Conservation (phyloP, 78 protist genomes). For the Anaeramoeba flamelloides region DNA sequence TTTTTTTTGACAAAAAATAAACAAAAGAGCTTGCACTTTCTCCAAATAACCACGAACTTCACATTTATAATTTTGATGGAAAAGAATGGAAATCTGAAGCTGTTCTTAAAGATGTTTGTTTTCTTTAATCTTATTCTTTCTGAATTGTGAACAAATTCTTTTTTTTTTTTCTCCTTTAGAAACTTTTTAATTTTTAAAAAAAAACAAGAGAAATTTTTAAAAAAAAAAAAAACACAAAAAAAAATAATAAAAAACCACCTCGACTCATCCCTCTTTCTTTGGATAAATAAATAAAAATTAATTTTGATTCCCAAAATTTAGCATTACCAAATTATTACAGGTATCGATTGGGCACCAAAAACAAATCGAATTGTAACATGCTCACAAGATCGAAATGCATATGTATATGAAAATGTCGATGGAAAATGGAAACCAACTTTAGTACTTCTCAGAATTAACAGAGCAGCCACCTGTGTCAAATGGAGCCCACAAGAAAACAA, state of each 20-base stretch:
- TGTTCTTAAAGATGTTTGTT: constrained; percentile 29
- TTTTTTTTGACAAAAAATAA: no score
- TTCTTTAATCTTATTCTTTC: constrained; percentile 3
- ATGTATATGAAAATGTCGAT: constrained; percentile 34
- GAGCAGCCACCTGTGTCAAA: constrained; percentile 67
- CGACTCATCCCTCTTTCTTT: no score
- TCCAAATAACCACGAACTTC: constrained; percentile 57
- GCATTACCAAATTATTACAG: constrained; percentile 72
- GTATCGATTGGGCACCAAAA: constrained; percentile 70
- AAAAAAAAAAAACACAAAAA: no score
- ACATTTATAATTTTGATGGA: constrained; percentile 31
- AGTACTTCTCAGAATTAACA: constrained; percentile 62
- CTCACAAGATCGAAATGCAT: constrained; percentile 85
- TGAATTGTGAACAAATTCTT: no score
- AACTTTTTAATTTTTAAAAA: not conserved
- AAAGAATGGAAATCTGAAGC: constrained; percentile 22
- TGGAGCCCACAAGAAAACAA: constrained; percentile 70
- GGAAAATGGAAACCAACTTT: constrained; percentile 67
- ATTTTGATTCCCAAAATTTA: constrained; percentile 6
- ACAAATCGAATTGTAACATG: constrained; percentile 65
- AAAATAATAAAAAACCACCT: no score
- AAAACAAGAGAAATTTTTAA: no score
- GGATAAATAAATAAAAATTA: no score
- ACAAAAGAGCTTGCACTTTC: no score
- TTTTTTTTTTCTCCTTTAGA: constrained; percentile 3